Evolutionary conservation across 768 basidiomycete species (phyloP).

Genomic region (Hericium coralloides): DNA sequence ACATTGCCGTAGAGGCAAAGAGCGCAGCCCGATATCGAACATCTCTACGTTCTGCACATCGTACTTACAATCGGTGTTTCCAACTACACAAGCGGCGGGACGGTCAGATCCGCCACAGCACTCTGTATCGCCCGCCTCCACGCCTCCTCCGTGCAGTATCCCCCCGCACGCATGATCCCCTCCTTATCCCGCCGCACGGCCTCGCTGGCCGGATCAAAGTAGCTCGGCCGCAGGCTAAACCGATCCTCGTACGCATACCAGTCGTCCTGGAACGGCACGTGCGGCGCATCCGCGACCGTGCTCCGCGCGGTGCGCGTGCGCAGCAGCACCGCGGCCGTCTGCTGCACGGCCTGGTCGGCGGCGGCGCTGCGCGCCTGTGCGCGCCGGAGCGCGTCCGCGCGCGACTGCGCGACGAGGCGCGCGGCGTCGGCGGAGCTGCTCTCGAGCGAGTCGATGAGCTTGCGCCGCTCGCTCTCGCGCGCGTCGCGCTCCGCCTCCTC

Average conservation of each 20-base stretch:
- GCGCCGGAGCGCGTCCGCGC: constrained; percentile 55
- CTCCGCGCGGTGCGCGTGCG: constrained; percentile 59
- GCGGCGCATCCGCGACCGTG: constrained; percentile 70
- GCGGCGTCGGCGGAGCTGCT: constrained; percentile 63
- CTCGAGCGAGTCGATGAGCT: constrained; percentile 77
- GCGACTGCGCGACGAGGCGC: constrained; percentile 61
- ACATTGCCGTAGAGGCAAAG: too few relatives aligned
- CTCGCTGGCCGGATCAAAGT: constrained; percentile 68
- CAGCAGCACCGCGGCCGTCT: constrained; percentile 30
- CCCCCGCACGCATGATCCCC: constrained; percentile 76
- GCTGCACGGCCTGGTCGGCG: constrained; percentile 10
- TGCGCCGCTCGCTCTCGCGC: constrained; percentile 58
- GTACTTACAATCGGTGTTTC: neutral
- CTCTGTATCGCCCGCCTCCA: constrained; percentile 76
- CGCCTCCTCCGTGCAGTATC: constrained; percentile 73
- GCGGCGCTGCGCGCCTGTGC: constrained; percentile 44
- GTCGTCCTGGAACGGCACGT: constrained; percentile 69
- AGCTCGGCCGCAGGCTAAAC: constrained; percentile 45
- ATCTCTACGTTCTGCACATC: too few relatives aligned
- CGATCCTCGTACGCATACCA: constrained; percentile 70
- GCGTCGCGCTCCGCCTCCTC: constrained; percentile 75
- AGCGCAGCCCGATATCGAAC: too few relatives aligned
- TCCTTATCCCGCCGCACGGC: constrained; percentile 69
- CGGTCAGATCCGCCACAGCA: constrained; percentile 66
- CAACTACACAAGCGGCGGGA: constrained; percentile 31